These are phyloP conservation scores for Boletus smithii DNA, from an alignment of 1,284 basidiomycete species.

Conservation along the genomic window DNA sequence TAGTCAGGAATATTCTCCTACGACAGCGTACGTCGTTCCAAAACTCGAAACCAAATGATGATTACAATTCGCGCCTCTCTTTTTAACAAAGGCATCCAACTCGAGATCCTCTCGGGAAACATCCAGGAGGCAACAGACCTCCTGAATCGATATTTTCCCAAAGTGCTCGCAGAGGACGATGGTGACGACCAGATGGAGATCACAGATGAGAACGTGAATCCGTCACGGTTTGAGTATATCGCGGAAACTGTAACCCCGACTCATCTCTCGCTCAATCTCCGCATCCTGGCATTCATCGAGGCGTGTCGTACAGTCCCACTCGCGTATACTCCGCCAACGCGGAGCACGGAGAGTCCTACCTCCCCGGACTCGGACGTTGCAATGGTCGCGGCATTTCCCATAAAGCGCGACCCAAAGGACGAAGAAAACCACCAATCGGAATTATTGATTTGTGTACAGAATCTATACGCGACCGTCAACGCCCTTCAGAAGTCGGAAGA, in stretches of 20 bases:
- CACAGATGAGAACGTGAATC: conserved; percentile 27
- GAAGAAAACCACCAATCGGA: conserved; percentile 37
- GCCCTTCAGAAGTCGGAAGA: conserved; percentile 52
- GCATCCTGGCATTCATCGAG: conserved; percentile 81
- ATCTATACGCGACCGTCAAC: conserved; percentile 55
- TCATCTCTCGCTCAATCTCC: conserved; percentile 77
- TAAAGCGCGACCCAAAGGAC: conserved; percentile 28
- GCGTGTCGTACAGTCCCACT: conserved; percentile 70
- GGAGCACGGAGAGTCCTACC: conserved; percentile 3
- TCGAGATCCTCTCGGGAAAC: conserved; percentile 62
- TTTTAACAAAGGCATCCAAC: conserved; percentile 54
- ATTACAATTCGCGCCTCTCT: conserved; percentile 8
- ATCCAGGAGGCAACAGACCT: conserved; percentile 66
- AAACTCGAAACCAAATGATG: background rate
- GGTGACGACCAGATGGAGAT: conserved; percentile 19
- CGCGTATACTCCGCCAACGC: conserved; percentile 32
- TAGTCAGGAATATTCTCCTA: conserved; percentile 47
- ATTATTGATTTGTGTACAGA: conserved; percentile 57
- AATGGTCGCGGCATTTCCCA: background rate
- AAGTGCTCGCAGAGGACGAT: conserved; percentile 48
- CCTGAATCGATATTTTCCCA: conserved; percentile 66
- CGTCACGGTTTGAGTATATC: conserved; percentile 42
- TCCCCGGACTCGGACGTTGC: conserved; percentile 9
- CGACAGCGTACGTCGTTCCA: conserved; percentile 52
- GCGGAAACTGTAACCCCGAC: conserved; percentile 62